Evolutionary conservation across 371 early-diverging fungal genomes (phyloP), one percentile per base, ranked within the genome.

Genomic region (Amoeboaphelidium protococcarum): DNA sequence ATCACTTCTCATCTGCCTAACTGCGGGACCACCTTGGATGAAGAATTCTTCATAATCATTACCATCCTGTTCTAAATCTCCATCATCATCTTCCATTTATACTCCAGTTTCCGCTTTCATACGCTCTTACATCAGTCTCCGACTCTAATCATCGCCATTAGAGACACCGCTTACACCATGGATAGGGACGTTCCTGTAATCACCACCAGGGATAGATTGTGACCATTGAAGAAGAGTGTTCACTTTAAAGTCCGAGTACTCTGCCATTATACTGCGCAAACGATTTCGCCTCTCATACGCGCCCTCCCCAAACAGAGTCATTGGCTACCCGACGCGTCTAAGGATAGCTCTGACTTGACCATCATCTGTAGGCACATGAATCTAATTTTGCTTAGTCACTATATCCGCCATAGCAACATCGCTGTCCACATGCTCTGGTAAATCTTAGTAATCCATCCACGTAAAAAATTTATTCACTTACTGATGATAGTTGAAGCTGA

Each of bases 311-410:
- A 92, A 92, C 1, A 88, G 61, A 51, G 83, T 83, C 47, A 79
- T 72, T 0, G 94, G 94, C 47, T 88, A 79, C 1, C 69, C 73
- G 31, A 77, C 60, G 27, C 82, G 78, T 44, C 84, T 66, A 42
- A 94, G 66, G 47, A 68, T 60, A 26, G 62, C 64, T 20, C 81
- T 61, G 21, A 94, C 92, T 45, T 73, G 66, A 12, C 55, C 55
- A 59, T 94, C 94, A 46, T 85, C 83, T 2, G 94, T 94, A 3
- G 94, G 94, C 0, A 91, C 82, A 3, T 82, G 86, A 3, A 91
- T 53, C 25, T 68, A 58, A 26, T 78, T n/a, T n/a, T n/a, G n/a
- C n/a, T n/a, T n/a, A n/a, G n/a, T n/a, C n/a, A n/a, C n/a, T n/a
- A n/a, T n/a, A n/a, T n/a, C n/a, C n/a, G n/a, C n/a, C n/a, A n/a